These are phyloP conservation scores for Cladochytrium replicatum DNA, from an alignment of 192 early-diverging fungal genomes.

Conservation along the genomic window DNA sequence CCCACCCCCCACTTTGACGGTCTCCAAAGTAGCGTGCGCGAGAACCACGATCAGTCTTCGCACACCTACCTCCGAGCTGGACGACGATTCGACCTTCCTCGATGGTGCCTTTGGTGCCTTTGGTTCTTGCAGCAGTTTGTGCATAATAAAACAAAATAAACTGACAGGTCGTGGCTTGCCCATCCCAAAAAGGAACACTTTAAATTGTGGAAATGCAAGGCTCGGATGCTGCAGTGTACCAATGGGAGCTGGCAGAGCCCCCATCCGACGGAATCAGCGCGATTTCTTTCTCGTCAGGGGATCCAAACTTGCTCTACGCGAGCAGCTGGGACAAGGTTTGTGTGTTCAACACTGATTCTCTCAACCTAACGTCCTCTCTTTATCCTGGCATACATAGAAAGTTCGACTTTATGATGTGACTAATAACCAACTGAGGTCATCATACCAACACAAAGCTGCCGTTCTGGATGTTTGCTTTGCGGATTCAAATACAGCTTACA, in stretches of 20 bases:
- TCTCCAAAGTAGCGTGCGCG: slow-evolving; percentile 80
- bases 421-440: slow-evolving; percentile 40
- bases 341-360: neutral
- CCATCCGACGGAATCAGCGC: slow-evolving; percentile 79
- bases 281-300: slow-evolving; percentile 59
- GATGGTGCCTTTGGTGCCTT: slow-evolving; percentile 68
- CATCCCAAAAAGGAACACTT: too few relatives aligned
- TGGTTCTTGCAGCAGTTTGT: slow-evolving; percentile 37
- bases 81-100: slow-evolving; percentile 62
- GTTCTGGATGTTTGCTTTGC: slow-evolving; percentile 74
- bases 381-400: slow-evolving; percentile 37
- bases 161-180: too few relatives aligned
- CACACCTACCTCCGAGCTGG: too few relatives aligned
- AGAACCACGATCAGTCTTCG: slow-evolving; percentile 90
- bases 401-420: slow-evolving; percentile 76
- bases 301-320: slow-evolving; percentile 57
- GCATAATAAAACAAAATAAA: too few relatives aligned
- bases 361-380: neutral
- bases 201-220: too few relatives aligned
- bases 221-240: too few relatives aligned
- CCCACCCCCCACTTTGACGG: slow-evolving; percentile 74
- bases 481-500: slow-evolving; percentile 37
- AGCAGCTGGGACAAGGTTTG: slow-evolving; percentile 86
- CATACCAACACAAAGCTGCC: slow-evolving; percentile 56
- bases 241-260: slow-evolving; percentile 69